Conservation (phyloP, 2,329 filamentous ascomycete species). For the Aspergillus carbonarius region DNA sequence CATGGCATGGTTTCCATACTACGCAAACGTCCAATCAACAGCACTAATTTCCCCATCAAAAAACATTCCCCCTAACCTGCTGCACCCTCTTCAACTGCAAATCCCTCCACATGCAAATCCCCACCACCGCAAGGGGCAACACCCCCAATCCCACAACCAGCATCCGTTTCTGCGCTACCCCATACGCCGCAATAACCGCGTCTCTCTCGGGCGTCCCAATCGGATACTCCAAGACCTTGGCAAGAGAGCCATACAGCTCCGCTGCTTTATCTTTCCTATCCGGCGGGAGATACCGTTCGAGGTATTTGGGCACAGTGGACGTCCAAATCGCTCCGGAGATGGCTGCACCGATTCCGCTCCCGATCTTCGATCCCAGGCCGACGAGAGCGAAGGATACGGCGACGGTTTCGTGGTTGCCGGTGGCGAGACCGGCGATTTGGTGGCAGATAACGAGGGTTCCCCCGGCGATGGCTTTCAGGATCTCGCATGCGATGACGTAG, state of each 20-base stretch:
- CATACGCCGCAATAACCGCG: conserved; percentile 50
- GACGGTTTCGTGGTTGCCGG: conserved; percentile 22
- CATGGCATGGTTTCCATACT: too few relatives aligned
- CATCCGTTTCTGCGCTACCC: conserved; percentile 47
- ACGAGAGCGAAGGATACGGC: conserved; percentile 24
- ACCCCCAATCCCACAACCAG: conserved; percentile 33
- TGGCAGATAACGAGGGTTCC: conserved; percentile 23
- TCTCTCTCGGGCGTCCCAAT: conserved; percentile 42
- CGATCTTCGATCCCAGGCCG: conserved; percentile 23
- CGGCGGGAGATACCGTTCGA: conserved; percentile 17
- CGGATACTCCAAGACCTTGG: conserved; percentile 32
- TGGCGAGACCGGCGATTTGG: conserved; percentile 24
- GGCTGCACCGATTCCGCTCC: conserved; percentile 21
- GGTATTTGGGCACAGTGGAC: conserved; percentile 19
- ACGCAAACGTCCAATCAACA: too few relatives aligned
- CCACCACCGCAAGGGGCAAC: conserved; percentile 3
- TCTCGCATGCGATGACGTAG: conserved; percentile 21
- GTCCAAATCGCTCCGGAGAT: conserved; percentile 26
- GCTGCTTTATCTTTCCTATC: conserved; percentile 16
- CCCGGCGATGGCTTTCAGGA: conserved; percentile 23
- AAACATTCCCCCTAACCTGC: conserved; percentile 11
- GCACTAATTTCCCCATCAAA: too few relatives aligned
- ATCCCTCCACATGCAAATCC: conserved; percentile 9
- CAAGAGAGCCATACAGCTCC: conserved; percentile 18
- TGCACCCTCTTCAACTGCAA: conserved; percentile 6